phyloP scores from a whole-genome alignment of 2,329 filamentous ascomycete species.

The Aspergillus jensenii region DNA sequence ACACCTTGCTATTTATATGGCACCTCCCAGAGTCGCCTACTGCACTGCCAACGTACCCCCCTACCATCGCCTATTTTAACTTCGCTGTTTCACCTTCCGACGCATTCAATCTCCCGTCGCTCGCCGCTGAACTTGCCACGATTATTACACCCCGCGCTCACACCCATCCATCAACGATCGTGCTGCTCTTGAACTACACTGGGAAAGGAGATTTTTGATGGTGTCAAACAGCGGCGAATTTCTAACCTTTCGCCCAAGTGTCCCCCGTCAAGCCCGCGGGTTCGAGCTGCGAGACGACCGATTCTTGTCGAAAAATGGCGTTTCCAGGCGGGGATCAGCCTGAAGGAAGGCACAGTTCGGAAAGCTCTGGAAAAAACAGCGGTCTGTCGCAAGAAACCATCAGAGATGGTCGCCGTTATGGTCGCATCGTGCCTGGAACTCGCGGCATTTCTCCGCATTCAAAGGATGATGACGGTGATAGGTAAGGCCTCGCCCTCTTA shows the following conservation, averaged over 20 bases:
- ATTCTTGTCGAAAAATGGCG: conserved; percentile 29
- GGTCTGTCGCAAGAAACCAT: conserved; percentile 42
- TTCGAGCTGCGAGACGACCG: conserved; percentile 17
- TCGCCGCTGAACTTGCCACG: not conserved
- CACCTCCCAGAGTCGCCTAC: not conserved
- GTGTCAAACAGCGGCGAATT: not conserved
- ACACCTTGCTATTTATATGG: not conserved
- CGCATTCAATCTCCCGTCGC: not conserved
- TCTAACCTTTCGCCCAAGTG: conserved; percentile 1
- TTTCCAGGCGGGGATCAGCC: conserved; percentile 32
- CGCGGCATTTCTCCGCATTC: conserved; percentile 29
- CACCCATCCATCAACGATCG: not conserved
- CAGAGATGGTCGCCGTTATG: conserved; percentile 27
- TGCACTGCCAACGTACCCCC: not conserved
- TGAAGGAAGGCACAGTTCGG: conserved; percentile 41
- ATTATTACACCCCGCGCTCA: not conserved
- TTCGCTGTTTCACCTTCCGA: conserved; percentile 5
- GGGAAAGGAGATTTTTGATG: not conserved
- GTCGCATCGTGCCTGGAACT: conserved; percentile 24
- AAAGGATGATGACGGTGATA: conserved; percentile 26
- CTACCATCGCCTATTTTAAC: conserved; percentile 2
- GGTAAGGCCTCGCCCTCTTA: conserved; percentile 28
- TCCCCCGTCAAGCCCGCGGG: conserved; percentile 2
- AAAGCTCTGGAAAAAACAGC: conserved; percentile 40
- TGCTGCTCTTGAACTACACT: not conserved